Evolutionary conservation across 1,284 basidiomycete genomes (phyloP).

Genomic region (Cutaneotrichosporon arboriforme): DNA sequence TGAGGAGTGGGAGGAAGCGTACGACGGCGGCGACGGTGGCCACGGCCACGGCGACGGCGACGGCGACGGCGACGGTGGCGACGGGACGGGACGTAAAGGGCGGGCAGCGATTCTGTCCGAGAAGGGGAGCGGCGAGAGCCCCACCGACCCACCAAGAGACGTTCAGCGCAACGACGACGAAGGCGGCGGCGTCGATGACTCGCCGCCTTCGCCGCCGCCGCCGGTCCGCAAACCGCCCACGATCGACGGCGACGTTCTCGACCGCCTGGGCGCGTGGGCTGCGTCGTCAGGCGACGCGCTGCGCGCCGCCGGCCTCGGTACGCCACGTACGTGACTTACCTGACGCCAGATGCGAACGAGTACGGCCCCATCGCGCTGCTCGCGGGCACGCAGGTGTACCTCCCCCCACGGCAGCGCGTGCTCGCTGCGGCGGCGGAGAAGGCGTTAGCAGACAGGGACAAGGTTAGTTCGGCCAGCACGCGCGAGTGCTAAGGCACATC

Average conservation of each 20-base stretch:
- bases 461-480: background rate
- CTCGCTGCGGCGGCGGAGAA: conserved; percentile 9
- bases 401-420: conserved; percentile 27
- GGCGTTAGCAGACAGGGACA: conserved; percentile 1
- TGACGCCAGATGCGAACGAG: conserved; percentile 23
- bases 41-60: too few species aligned
- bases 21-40: background rate
- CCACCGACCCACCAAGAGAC: too few species aligned
- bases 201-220: background rate
- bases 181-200: too few species aligned
- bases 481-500: background rate
- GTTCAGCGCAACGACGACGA: too few species aligned
- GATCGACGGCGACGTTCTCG: conserved; percentile 21
- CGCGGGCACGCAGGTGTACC: conserved; percentile 37
- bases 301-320: conserved; percentile 15
- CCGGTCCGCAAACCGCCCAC: background rate
- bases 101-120: too few species aligned
- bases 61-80: too few species aligned
- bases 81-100: too few species aligned
- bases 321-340: background rate
- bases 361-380: conserved; percentile 34
- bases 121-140: too few species aligned
- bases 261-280: conserved; percentile 18
- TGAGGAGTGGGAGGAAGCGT: conserved; percentile 11
- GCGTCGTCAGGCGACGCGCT: conserved; percentile 1